Conservation (phyloP, 148 eudicot genomes). For the Chenopodium quinoa region DNA sequence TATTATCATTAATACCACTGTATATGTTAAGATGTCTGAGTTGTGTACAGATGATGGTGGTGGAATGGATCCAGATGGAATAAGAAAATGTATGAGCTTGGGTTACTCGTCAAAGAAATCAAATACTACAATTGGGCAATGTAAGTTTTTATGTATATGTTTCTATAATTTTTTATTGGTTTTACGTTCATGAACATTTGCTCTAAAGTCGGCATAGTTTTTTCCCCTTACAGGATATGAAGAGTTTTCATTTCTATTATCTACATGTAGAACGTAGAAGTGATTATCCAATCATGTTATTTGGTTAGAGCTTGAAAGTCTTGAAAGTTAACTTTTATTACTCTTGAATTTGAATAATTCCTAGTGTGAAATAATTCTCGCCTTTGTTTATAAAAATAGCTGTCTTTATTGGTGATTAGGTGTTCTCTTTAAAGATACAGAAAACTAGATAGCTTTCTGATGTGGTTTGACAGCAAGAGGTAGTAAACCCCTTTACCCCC, state of each 20-base stretch:
- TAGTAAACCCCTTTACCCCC: too few species aligned
- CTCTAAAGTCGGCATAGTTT: not conserved
- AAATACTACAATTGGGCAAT: conserved; percentile 88
- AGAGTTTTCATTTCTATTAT: not conserved
- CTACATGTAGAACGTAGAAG: not conserved
- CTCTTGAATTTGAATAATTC: too few species aligned
- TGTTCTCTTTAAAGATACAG: too few species aligned
- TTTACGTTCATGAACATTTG: not conserved
- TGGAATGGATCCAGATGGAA: conserved; percentile 89
- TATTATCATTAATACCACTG: not conserved
- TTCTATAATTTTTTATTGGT: not conserved
- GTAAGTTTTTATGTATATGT: conserved; percentile 34
- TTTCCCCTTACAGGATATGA: not conserved
- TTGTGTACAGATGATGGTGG: conserved; percentile 83
- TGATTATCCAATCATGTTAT: not conserved
- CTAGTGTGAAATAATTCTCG: too few species aligned
- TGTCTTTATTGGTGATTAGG: too few species aligned
- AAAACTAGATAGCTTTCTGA: too few species aligned
- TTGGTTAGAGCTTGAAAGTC: not conserved
- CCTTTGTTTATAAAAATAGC: too few species aligned
- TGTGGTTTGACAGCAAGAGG: too few species aligned
- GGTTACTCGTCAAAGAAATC: conserved; percentile 91
- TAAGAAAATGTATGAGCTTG: conserved; percentile 96
- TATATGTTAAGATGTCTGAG: conserved; percentile 13
- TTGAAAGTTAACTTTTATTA: not conserved